Evolutionary conservation across 805 yeast genomes (phyloP).

Genomic region (Metschnikowia peoriensis): DNA sequence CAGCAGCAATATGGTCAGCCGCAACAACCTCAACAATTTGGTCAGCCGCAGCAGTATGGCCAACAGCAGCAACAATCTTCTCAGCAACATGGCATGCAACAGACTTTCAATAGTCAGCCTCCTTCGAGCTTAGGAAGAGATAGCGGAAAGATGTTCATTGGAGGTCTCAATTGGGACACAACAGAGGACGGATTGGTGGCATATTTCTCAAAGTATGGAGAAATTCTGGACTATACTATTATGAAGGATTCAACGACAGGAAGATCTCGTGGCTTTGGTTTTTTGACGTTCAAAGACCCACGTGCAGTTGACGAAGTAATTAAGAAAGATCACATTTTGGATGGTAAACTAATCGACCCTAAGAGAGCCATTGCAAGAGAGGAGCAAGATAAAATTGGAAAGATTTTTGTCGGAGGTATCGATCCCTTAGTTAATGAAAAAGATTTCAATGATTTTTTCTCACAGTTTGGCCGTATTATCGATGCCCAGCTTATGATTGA

Average conservation of each 20-base stretch:
- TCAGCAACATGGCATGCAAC: constrained; percentile 12
- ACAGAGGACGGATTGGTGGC: constrained; percentile 80
- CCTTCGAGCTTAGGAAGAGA: constrained; percentile 47
- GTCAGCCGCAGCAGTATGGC: not conserved
- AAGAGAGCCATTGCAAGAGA: constrained; percentile 96
- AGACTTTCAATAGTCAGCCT: constrained; percentile 12
- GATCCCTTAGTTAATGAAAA: constrained; percentile 90
- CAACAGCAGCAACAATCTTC: constrained; percentile 15
- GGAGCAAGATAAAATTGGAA: constrained; percentile 95
- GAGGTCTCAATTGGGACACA: constrained; percentile 98
- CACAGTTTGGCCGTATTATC: constrained; percentile 84
- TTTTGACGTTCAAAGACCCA: constrained; percentile 82
- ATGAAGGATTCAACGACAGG: constrained; percentile 90
- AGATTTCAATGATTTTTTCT: constrained; percentile 83
- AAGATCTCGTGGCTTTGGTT: constrained; percentile 92
- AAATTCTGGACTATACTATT: constrained; percentile 80
- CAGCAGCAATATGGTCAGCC: constrained; percentile 3
- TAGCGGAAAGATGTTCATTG: constrained; percentile 90
- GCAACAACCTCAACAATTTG: constrained; percentile 3
- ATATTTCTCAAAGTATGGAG: constrained; percentile 87
- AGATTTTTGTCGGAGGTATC: constrained; percentile 96
- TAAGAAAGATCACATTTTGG: constrained; percentile 81
- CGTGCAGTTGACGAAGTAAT: constrained; percentile 82
- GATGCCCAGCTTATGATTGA: constrained; percentile 97
- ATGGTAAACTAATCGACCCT: constrained; percentile 96